These are phyloP conservation scores for Daedalea quercina DNA, from an alignment of 768 basidiomycete genomes.

Conservation along the genomic window DNA sequence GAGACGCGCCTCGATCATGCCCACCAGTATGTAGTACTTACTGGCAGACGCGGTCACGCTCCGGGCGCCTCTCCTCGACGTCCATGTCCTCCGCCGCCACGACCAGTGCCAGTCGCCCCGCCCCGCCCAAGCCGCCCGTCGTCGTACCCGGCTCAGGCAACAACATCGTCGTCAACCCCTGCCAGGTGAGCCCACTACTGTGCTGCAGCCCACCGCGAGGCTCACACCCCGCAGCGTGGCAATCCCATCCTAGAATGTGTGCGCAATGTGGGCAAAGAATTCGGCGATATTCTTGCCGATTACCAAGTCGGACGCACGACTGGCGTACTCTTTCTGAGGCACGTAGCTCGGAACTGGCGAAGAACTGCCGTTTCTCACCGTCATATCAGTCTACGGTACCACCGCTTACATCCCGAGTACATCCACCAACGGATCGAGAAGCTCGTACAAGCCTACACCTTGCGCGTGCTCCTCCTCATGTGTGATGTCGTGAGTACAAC, in stretches of 20 bases:
- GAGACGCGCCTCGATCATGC: background rate
- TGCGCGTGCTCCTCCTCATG: constrained; percentile 80
- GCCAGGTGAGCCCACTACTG: constrained; percentile 17
- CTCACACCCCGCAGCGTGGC: constrained; percentile 45
- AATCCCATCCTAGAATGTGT: constrained; percentile 89
- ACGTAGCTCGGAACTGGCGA: background rate
- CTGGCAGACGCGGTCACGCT: background rate
- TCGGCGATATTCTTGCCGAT: constrained; percentile 88
- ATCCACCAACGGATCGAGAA: constrained; percentile 87
- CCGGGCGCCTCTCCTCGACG: background rate
- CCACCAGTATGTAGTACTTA: too few relatives aligned
- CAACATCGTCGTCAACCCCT: constrained; percentile 27
- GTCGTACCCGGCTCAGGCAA: constrained; percentile 26
- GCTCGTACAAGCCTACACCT: constrained; percentile 72
- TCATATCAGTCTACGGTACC: constrained; percentile 72
- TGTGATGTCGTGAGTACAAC: constrained; percentile 76
- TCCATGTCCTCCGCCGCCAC: constrained; percentile 3
- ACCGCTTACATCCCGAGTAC: constrained; percentile 96
- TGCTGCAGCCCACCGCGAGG: background rate
- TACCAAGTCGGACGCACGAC: constrained; percentile 95
- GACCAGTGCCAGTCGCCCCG: constrained; percentile 8
- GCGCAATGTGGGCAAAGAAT: constrained; percentile 87
- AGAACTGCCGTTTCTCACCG: background rate
- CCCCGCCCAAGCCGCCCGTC: constrained; percentile 24
- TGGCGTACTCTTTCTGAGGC: constrained; percentile 90